A percentile compares a stretch with the other conserved stretches of the same genome.
phyloP scores from a whole-genome alignment of 2,329 filamentous ascomycete species.

The Aspergillus neotritici region DNA sequence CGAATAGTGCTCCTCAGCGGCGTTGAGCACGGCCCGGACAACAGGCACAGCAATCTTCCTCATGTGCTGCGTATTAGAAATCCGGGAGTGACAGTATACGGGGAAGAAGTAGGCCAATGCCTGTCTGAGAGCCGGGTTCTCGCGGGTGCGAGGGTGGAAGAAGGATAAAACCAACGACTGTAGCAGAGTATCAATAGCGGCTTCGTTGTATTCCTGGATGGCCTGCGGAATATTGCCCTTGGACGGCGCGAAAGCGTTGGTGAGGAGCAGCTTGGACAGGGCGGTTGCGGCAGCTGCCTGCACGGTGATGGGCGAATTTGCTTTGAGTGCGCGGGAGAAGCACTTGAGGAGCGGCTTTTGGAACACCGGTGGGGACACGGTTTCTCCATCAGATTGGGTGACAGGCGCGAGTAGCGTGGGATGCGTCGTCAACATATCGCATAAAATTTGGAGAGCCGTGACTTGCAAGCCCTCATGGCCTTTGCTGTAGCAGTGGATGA shows the following conservation, averaged over 20 bases:
- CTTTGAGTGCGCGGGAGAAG: constrained; percentile 75
- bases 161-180: constrained; percentile 79
- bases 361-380: constrained; percentile 44
- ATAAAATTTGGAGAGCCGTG: constrained; percentile 83
- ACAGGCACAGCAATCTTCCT: constrained; percentile 66
- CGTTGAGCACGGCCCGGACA: constrained; percentile 61
- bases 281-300: constrained; percentile 76
- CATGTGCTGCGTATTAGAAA: constrained; percentile 80
- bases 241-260: constrained; percentile 57
- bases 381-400: constrained; percentile 41
- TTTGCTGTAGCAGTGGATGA: constrained; percentile 93
- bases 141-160: constrained; percentile 76
- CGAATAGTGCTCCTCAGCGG: constrained; percentile 59
- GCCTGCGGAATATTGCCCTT: constrained; percentile 49
- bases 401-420: constrained; percentile 65
- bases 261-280: constrained; percentile 79
- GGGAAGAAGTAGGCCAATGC: constrained; percentile 89
- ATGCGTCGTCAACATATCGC: constrained; percentile 86
- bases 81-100: constrained; percentile 81
- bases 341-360: constrained; percentile 70
- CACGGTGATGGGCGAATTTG: constrained; percentile 63
- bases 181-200: constrained; percentile 65
- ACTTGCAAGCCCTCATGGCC: constrained; percentile 86
- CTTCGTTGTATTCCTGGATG: constrained; percentile 46
- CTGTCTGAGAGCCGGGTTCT: constrained; percentile 78